Percentiles rank a stretch among this genome's conserved stretches.
Conservation (phyloP, 2,329 filamentous ascomycete species). For the Fusarium albidum region DNA sequence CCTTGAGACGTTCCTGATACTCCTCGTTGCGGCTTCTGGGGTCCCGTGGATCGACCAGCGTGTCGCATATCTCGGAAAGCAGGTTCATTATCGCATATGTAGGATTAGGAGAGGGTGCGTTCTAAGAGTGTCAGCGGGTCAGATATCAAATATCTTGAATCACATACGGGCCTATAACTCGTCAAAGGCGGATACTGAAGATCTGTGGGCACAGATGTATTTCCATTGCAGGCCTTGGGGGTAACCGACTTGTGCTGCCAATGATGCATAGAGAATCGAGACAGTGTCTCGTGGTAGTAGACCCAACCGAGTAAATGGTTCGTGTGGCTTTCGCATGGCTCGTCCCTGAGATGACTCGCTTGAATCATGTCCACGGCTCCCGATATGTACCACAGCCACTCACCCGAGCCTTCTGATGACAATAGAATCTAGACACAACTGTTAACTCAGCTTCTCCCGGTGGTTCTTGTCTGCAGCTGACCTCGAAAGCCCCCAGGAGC, state of each 20-base stretch:
- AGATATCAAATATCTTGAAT: background rate
- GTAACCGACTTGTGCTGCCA: slow-evolving; percentile 13
- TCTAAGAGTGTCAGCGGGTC: slow-evolving; percentile 8
- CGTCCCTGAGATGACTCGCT: slow-evolving; percentile 4
- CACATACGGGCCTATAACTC: slow-evolving; percentile 15
- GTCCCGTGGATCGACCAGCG: slow-evolving; percentile 18
- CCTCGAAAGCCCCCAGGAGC: slow-evolving; percentile 34
- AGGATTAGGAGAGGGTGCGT: slow-evolving; percentile 12
- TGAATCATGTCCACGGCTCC: slow-evolving; percentile 32
- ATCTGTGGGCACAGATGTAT: background rate
- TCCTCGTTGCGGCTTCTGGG: slow-evolving; percentile 9
- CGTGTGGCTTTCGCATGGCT: background rate
- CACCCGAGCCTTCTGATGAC: slow-evolving; percentile 27
- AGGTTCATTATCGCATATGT: slow-evolving; percentile 22
- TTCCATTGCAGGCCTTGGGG: background rate
- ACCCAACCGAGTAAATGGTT: slow-evolving; percentile 30
- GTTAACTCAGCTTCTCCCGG: background rate
- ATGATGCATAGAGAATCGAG: slow-evolving; percentile 30
- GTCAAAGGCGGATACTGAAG: background rate
- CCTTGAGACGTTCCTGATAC: slow-evolving; percentile 15
- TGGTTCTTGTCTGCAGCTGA: background rate
- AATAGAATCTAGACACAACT: slow-evolving; percentile 2
- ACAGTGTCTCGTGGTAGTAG: slow-evolving; percentile 30
- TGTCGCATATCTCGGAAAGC: slow-evolving; percentile 25
- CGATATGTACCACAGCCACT: slow-evolving; percentile 31